These are phyloP conservation scores for Daldinia caldariorum DNA, from an alignment of 495 filamentous ascomycete genomes.

Conservation along the genomic window DNA sequence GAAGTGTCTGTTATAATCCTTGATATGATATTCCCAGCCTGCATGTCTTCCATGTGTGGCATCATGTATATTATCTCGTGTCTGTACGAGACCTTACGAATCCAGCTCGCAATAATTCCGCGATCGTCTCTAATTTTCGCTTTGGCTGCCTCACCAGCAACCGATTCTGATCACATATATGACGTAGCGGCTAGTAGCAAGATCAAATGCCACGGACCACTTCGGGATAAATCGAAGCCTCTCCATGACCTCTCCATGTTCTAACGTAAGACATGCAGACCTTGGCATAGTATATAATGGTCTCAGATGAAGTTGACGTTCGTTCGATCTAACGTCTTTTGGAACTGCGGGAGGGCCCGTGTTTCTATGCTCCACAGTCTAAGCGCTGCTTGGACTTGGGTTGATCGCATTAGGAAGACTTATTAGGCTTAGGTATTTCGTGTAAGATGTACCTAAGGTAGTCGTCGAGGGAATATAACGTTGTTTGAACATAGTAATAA, in stretches of 20 bases:
- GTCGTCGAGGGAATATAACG: not conserved
- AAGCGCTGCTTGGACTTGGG: constrained; percentile 27
- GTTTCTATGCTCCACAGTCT: constrained; percentile 24
- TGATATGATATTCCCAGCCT: constrained; percentile 10
- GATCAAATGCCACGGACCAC: not conserved
- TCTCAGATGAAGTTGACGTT: constrained; percentile 25
- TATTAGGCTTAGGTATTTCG: not conserved
- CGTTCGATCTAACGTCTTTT: constrained; percentile 23
- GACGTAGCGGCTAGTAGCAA: constrained; percentile 16
- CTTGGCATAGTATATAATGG: constrained; percentile 32
- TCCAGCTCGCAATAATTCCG: constrained; percentile 4
- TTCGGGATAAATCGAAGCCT: constrained; percentile 18
- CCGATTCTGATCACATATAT: constrained; percentile 8
- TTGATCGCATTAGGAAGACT: not conserved
- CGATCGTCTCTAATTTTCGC: constrained; percentile 1
- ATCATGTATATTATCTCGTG: constrained; percentile 3
- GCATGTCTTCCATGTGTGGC: not conserved
- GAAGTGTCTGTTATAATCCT: not conserved
- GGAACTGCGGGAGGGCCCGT: constrained; percentile 36
- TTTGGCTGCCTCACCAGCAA: constrained; percentile 23
- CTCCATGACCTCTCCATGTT: constrained; percentile 30
- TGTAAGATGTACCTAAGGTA: not conserved
- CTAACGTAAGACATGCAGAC: constrained; percentile 31
- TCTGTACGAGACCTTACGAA: not conserved
- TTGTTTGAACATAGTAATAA: not conserved